phyloP scores from a whole-genome alignment of 1,139 yeast genomes.

The Yarrowia galli region DNA sequence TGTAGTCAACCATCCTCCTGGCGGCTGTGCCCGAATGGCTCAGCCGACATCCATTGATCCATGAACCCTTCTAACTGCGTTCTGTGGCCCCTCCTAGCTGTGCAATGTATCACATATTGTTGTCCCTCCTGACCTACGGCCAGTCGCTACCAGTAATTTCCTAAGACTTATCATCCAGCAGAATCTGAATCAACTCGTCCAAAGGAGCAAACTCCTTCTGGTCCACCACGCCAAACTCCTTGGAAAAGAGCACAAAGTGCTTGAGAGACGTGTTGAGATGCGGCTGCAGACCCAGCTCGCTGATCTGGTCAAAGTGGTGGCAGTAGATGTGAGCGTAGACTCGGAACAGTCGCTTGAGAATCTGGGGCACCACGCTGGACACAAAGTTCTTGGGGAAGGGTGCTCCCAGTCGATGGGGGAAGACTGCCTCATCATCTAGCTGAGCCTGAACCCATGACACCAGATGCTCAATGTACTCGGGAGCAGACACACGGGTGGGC shows the following conservation, averaged over 20 bases:
- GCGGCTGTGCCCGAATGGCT: too few relatives aligned
- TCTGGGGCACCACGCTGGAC: conserved; percentile 73
- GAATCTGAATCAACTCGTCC: conserved; percentile 79
- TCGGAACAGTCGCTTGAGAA: conserved; percentile 87
- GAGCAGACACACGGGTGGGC: conserved; percentile 85
- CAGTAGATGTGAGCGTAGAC: conserved; percentile 98
- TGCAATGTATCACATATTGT: too few relatives aligned
- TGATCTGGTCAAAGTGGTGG: conserved; percentile 94
- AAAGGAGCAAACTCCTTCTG: conserved; percentile 91
- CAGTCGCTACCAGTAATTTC: too few relatives aligned
- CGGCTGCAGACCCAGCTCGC: conserved; percentile 89
- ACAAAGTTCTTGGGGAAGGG: conserved; percentile 65
- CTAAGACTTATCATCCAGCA: conserved; percentile 52
- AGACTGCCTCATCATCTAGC: conserved; percentile 85
- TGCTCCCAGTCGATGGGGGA: conserved; percentile 89
- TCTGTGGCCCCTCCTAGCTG: too few relatives aligned
- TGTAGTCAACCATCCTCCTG: not conserved
- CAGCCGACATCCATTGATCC: too few relatives aligned
- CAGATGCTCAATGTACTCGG: conserved; percentile 89
- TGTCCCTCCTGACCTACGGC: too few relatives aligned
- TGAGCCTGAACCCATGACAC: conserved; percentile 95
- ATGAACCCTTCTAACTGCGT: too few relatives aligned
- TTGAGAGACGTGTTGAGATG: conserved; percentile 93
- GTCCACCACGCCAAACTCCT: conserved; percentile 78
- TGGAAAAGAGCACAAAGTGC: conserved; percentile 88